Base-by-base conservation (phyloP, 345 rosid species). In the Sisymbrium altissimum region DNA sequence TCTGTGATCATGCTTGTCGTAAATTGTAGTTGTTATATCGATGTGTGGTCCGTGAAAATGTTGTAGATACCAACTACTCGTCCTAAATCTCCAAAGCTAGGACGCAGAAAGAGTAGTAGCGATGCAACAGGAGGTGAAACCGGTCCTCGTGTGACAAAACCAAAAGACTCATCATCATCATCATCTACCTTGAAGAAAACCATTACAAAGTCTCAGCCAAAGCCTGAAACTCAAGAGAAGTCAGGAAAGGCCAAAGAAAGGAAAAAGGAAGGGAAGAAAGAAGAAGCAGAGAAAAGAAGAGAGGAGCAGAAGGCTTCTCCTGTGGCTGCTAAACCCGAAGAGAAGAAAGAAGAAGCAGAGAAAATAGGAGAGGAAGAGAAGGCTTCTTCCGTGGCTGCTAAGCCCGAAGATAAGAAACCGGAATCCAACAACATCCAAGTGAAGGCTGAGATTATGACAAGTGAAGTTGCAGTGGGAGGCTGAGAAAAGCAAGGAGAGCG, bases 31-130 rank as follows among this genome's bases (percentile, higher is more conserved):
- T n/a, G 17, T 72, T 48, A 10, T 66, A 66, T 43, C 10, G 6
- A 36, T 2, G 44, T 66, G 45, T 59, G 64, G 70, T 66, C 29
- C 5, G 14, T 54, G 29, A 54, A 9, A 72, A 52, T 77, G 50
- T 66, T 61, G 19, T 43, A 94, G 98, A 88, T 89, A 83, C 97
- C 98, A 48, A 88, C 89, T 32, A 94, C 98, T 6, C 91, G 98
- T 43, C 81, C 97, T 33, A 85, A 9, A 78, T 89, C 98, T 46
- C 98, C 98, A 25, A 94, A 94, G 84, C 90, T 94, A 6, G 98
- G 98, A 77, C 89, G 97, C 82, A 56, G 83, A 77, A 94, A 91
- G 87, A 85, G 67, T 71, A 74, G 70, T 10, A 39, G 66, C 1
- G 63, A 86, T 74, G 77, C 83, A 57, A 64, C 67, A 5, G 96